Evolutionary conservation across 148 eudicot species (phyloP), one percentile per base, ranked within the genome.

Genomic region (Camellia lanceoleosa): DNA sequence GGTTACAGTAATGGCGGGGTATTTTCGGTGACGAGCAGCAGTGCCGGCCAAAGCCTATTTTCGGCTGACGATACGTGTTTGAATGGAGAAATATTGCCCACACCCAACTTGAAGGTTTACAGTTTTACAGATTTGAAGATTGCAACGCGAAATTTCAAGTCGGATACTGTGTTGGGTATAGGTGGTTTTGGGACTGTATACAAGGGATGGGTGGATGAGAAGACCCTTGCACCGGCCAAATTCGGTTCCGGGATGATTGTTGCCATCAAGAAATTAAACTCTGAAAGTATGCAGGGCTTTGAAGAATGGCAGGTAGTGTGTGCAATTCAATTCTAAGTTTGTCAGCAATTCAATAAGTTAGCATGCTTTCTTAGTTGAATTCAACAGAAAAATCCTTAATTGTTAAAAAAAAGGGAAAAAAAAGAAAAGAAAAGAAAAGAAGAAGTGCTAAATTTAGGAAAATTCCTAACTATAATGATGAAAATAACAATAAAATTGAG

Each of bases 151-250:
- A 84, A 78, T 84, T 94, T 94, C 75, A 94, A 82, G 83, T 44
- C 83, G 9, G 94, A 91, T 56, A 84, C 80, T 19, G 87, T 91
- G 20, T 75, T 94, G 78, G 97, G 98, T 3, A 80, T 85, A 60
- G 94, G 98, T 51, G 97, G 98, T 43, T 94, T 94, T 81, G 98
- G 98, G 66, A 92, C 83, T 59, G 97, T 94, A 13, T 89, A 78
- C 67, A 94, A 87, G 79, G 98, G 98, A 52, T 92, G 91, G 89
- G 87, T 94, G 77, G 94, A 91, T 71, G 89, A 88, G 67, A 87
- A 83, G 79, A 73, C 84, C 1, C 76, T 75, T 51, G 68, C 78
- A 0, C 82, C 89, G 23, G 55, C 85, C 71, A 87, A 76, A 66
- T 43, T 41, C 73, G 91, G 89, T 38, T 18, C 87, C 3, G 92